Base-by-base conservation (phyloP, 345 rosid species). In the Salix caprea region DNA sequence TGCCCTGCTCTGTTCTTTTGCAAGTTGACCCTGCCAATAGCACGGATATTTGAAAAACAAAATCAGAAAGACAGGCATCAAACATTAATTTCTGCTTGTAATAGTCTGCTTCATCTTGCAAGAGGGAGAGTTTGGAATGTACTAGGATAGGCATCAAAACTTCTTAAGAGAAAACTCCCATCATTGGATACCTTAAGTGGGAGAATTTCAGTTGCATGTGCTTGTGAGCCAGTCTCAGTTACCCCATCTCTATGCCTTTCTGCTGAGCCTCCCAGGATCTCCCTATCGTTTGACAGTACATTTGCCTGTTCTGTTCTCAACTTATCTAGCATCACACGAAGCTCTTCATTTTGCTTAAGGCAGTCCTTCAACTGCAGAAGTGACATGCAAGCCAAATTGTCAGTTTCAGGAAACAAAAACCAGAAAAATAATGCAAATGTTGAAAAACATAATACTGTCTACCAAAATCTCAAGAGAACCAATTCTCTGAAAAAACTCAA, bases 271-370 rank as follows among this genome's bases (percentile, higher is more conserved):
- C 77, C 71, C 37, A 66, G 30, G 37, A 74, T 78, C 66, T 77
- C 84, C 62, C 42, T 73, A 48, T 69, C 70, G 67, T 67, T 75
- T 69, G 71, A 32, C 42, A 81, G 82, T 42, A 78, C 46, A 80
- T 70, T 76, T 56, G 90, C 85, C 74, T 90, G 97, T 70, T 95
- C 98, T 30, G 80, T 79, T 88, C 99, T 89, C 83, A 93, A 87
- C 82, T 85, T 90, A 67, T 87, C 89, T 32, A 93, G 74, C 76
- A 71, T 76, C 78, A 79, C 88, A 44, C 96, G 92, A 65, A 95
- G 97, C 82, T 93, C 98, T 77, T 91, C 90, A 80, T 93, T 93
- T 86, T 91, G 90, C 86, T 86, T 90, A 24, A 95, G 90, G 80
- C 97, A 91, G 61, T 90, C 96, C 84, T 91, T 90, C 82, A 95